These are phyloP conservation scores for Crithidia fasciculata DNA, from an alignment of 208 protist genomes.

Conservation along the genomic window DNA sequence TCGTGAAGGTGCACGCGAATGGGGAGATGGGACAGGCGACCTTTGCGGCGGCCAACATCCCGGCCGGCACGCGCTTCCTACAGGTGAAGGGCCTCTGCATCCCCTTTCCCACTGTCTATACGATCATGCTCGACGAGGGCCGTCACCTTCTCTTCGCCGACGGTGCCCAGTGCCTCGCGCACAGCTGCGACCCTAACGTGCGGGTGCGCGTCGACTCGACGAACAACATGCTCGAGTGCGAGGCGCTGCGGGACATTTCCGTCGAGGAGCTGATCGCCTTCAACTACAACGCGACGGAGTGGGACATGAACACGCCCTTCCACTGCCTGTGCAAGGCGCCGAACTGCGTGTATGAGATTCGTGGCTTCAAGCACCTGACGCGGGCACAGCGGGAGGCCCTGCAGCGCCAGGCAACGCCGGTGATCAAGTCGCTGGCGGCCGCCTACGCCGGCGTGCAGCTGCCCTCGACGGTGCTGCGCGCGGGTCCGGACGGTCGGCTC, in stretches of 20 bases:
- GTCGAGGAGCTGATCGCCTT: slow-evolving; percentile 69
- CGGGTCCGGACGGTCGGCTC: slow-evolving; percentile 42
- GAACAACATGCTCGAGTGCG: slow-evolving; percentile 75
- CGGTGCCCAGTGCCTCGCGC: slow-evolving; percentile 79
- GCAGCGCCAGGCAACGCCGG: slow-evolving; percentile 53
- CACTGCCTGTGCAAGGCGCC: slow-evolving; percentile 67
- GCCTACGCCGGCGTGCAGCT: slow-evolving; percentile 49
- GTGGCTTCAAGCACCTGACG: slow-evolving; percentile 83
- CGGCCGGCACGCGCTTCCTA: slow-evolving; percentile 62
- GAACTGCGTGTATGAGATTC: slow-evolving; percentile 70
- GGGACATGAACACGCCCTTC: slow-evolving; percentile 78
- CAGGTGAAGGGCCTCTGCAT: slow-evolving; percentile 64
- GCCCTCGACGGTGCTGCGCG: slow-evolving; percentile 38
- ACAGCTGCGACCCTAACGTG: slow-evolving; percentile 87
- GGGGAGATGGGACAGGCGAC: slow-evolving; percentile 66
- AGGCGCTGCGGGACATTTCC: slow-evolving; percentile 73
- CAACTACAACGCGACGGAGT: slow-evolving; percentile 89
- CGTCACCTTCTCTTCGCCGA: slow-evolving; percentile 77
- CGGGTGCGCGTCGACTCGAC: slow-evolving; percentile 64
- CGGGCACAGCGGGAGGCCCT: slow-evolving; percentile 47
- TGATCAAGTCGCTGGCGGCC: slow-evolving; percentile 57
- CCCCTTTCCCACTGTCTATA: slow-evolving; percentile 72
- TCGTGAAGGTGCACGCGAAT: slow-evolving; percentile 61
- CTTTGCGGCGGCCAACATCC: slow-evolving; percentile 57
- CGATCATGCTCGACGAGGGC: slow-evolving; percentile 63